Evolutionary conservation across 1,284 basidiomycete species (phyloP), one percentile per base, ranked within the genome.

Genomic region (Pholiota adiposa): DNA sequence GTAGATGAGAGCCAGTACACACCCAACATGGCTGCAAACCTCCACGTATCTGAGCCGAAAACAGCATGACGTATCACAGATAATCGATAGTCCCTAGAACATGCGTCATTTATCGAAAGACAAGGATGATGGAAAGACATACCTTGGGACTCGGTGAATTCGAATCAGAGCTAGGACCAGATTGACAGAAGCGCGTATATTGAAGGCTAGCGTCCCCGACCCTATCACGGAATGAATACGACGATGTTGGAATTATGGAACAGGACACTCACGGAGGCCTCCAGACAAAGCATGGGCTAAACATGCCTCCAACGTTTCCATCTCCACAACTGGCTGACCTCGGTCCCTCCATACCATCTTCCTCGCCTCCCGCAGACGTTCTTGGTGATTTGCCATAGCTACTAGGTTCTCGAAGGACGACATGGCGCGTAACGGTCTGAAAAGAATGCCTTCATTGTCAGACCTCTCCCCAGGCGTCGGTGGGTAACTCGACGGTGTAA

Each of bases 11-110:
- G 19, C 18, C 2, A 31, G 46, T 38, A 54, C 27, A 46, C 62
- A 88, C 93, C 93, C 31, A 97, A 79, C 92, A 95, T 96, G 0
- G 87, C 86, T 6, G 89, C 92, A 62, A 96, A 95, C 29, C 94
- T 82, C 68, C 89, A 82, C 0, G 92, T 88, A 68, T 96, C 94
- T 48, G 78, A 66, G 0, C 93, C 94, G 65, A 96, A 89, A 38
- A 96, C 76, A 0, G 93, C 93, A 73, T 84, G 87, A 1, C 88
- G 83, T 48, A 96, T 79, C 25, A 93, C 70, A 3, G 82, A 73
- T 12, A 90, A 73, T 7, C 87, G 83, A 69, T 63, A 79, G 70
- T 75, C 85, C 80, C 78, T 79, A 58, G 51, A 21, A 43, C 23
- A 34, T 46, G 23, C 25, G 19, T 62, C 9, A 49, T 27, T n/a